Evolutionary conservation across 176 grass and related monocot genomes (phyloP).

Genomic region (Phragmites australis): DNA sequence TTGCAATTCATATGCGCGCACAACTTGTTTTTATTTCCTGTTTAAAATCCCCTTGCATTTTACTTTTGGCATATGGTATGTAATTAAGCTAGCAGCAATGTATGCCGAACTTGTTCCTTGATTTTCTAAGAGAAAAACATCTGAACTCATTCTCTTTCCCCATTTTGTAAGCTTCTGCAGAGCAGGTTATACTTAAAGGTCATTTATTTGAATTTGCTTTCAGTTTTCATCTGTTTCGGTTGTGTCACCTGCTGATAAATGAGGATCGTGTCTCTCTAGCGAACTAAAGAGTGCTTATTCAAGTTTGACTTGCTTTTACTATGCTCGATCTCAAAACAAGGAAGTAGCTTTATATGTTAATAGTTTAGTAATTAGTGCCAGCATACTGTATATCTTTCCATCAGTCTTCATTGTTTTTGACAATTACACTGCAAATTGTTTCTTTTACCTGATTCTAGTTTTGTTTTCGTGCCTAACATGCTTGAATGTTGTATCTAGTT

Average conservation of each 20-base stretch:
- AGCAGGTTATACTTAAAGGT: background rate
- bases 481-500: conserved; percentile 45
- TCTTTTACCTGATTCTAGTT: conserved; percentile 10
- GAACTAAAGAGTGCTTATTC: background rate
- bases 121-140: background rate
- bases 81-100: background rate
- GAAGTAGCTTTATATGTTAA: background rate
- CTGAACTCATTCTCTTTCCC: background rate
- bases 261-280: background rate
- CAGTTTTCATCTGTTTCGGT: background rate
- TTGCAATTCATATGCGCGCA: background rate
- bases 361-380: background rate
- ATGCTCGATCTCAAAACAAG: background rate
- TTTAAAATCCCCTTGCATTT: background rate
- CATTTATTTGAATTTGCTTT: background rate
- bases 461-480: conserved; percentile 13
- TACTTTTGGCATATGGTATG: background rate
- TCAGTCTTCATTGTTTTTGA: background rate
- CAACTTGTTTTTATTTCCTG: background rate
- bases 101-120: background rate
- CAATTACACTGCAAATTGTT: background rate
- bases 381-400: background rate
- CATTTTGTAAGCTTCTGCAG: background rate
- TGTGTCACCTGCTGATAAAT: background rate
- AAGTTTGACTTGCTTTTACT: background rate